These are phyloP conservation scores for Musa itinerans DNA, from an alignment of 176 grass and related monocot species.

Conservation along the genomic window DNA sequence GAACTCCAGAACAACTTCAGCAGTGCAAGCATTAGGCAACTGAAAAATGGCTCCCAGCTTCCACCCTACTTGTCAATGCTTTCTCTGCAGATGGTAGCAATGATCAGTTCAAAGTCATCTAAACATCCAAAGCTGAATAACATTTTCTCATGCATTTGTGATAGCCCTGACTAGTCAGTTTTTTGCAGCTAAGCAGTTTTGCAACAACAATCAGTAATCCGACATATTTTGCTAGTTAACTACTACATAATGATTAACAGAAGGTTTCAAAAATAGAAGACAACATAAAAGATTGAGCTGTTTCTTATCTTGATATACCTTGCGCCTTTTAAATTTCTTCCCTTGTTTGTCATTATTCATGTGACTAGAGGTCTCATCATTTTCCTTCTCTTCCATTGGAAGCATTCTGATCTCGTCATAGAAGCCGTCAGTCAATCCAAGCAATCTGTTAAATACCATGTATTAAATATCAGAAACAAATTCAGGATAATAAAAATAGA, in stretches of 20 bases:
- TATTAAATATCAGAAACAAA: neutral
- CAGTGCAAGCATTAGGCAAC: neutral
- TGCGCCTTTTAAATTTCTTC: conserved; percentile 31
- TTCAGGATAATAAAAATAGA: neutral
- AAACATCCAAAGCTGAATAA: too few species aligned
- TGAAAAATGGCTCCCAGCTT: neutral
- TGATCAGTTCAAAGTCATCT: neutral
- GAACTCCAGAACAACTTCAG: neutral
- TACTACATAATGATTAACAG: neutral
- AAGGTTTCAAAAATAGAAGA: neutral
- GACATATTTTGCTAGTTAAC: neutral
- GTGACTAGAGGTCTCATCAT: neutral
- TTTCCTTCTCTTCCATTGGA: conserved; percentile 33
- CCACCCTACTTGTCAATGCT: neutral
- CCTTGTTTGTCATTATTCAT: conserved; percentile 1
- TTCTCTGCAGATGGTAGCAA: neutral
- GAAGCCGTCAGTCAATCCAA: conserved; percentile 34
- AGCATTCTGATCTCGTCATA: conserved; percentile 42
- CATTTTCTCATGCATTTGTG: too few species aligned
- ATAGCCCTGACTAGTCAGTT: too few species aligned
- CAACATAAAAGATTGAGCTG: neutral
- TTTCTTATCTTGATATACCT: conserved; percentile 13
- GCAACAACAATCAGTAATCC: too few species aligned
- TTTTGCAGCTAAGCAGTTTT: too few species aligned
- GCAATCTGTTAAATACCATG: conserved; percentile 31